phyloP scores from a whole-genome alignment of 768 basidiomycete species.

The Dendrothele bispora region DNA sequence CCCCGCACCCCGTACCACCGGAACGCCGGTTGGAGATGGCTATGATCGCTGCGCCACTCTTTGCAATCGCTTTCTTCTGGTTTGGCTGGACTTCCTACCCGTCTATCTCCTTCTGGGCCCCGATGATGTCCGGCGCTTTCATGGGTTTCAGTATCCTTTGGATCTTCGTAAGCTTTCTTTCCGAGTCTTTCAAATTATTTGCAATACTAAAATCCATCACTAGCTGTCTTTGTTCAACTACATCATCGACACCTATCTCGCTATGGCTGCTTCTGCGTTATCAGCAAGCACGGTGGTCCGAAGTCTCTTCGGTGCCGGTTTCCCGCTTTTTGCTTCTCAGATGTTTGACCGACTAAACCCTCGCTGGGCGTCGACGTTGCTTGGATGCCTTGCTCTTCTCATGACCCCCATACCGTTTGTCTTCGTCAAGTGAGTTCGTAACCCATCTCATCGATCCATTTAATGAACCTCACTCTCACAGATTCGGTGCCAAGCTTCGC shows the following conservation, averaged over 20 bases:
- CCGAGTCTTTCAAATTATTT: conserved; percentile 1
- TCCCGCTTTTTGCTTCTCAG: conserved; percentile 58
- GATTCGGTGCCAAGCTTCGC: conserved; percentile 44
- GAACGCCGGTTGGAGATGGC: conserved; percentile 55
- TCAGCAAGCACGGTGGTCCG: conserved; percentile 53
- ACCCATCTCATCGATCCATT: neutral
- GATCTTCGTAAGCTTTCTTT: conserved; percentile 49
- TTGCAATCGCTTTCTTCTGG: conserved; percentile 62
- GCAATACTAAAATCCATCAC: neutral
- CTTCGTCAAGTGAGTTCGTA: conserved; percentile 37
- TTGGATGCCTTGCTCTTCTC: conserved; percentile 49
- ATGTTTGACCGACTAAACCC: conserved; percentile 53
- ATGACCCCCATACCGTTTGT: conserved; percentile 56
- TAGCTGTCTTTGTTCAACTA: conserved; percentile 60
- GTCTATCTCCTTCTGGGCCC: conserved; percentile 50
- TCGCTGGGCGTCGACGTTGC: conserved; percentile 58
- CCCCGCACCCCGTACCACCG: conserved; percentile 56
- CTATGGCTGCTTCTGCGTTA: conserved; percentile 56
- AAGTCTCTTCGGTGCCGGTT: conserved; percentile 52
- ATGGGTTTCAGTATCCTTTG: conserved; percentile 55
- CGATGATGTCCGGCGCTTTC: conserved; percentile 46
- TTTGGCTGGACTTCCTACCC: conserved; percentile 66
- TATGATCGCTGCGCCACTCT: conserved; percentile 51
- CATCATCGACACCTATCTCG: conserved; percentile 59
- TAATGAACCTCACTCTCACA: conserved; percentile 9